Evolutionary conservation across 306 rosid species (phyloP), one percentile per base, ranked within the genome.

Genomic region (Clitoria ternatea): DNA sequence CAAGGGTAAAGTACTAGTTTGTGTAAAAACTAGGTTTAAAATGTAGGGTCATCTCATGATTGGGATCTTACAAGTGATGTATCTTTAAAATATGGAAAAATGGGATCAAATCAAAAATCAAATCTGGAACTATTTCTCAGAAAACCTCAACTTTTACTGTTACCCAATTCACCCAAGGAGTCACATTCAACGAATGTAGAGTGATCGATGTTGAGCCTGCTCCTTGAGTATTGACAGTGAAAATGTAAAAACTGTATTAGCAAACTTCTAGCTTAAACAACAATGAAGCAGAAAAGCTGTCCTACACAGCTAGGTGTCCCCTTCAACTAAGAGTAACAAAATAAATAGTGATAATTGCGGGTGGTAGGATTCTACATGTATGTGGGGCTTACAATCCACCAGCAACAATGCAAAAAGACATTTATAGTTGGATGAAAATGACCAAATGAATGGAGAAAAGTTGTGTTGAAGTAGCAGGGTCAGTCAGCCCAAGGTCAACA

Each of bases 161-260:
- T 35, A 18, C 17, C 4, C 4, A 23, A 4, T 61, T 39, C 35
- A 61, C 66, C 11, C 20, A 18, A 4, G 17, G 48, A 61, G 8
- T 36, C 66, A 18, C 35, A 12, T 12, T 14, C 50, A n/a, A 65
- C 20, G 40, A 14, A 39, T 2, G 8, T 20, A 5, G 36, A 22
- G 54, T 26, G 49, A 30, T 37, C 20, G 5, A 56, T 29, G 42
- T 12, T 65, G 66, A 37, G 53, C 52, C 29, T 63, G 27, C 7
- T 68, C 15, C 6, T 48, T 10, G 20, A 14, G 62, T 15, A 12
- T 6, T 61, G 14, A 15, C 62, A 62, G 23, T 20, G 30, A 53
- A 19, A 64, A 40, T 40, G 47, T 53, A 23, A 74, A 74, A 63
- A 50, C 19, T 40, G 49, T 61, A 45, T 61, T 14, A n/a, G 30